Evolutionary conservation across 306 rosid genomes (phyloP), one percentile per base, ranked within the genome.

Genomic region (Vigna unguiculata): DNA sequence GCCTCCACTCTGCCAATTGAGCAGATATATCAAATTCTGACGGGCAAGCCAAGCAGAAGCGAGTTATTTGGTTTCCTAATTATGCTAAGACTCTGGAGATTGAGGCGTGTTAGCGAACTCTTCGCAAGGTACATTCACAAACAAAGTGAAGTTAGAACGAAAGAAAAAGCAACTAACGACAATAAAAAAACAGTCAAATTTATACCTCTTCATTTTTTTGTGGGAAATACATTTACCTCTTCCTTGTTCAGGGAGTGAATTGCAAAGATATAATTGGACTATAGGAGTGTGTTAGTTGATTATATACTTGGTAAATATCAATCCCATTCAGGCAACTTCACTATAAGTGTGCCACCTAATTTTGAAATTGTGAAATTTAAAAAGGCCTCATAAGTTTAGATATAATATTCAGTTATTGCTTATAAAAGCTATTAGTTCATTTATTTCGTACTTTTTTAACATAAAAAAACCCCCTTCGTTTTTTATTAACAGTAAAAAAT

Each of bases 81-180:
- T 82, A 53, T 90, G 89, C 96, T 94, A 64, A 85, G 97, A 54
- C 88, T 91, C 22, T 94, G 98, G 98, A 88, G 97, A 63, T 87
- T 94, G 65, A 78, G 93, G 54, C 97, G 88, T 6, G 94, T 91
- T 47, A 83, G 96, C 63, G 82, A 90, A 80, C 78, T 91, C 81
- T 94, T 94, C 77, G 8, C 87, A 30, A 88, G 97, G 97, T 93
- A 81, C 30, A 36, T 75, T 12, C 30, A 63, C 10, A 48, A 30
- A 49, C 10, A 17, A 64, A 32, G 36, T 32, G 36, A 0, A 32
- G 6, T 32, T 32, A 32, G 22, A 45, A 45, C 24, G 52, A 60
- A 41, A 70, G 30, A 17, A 15, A 32, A 32, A 5, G 36, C 36
- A 4, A 32, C 6, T 4, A 32, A 32, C 36, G 36, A 32, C 4